A percentile compares a stretch with the other conserved stretches of the same genome.
Evolutionary conservation across 202 grass and related monocot species (phyloP).

Genomic region (Setaria viridis): DNA sequence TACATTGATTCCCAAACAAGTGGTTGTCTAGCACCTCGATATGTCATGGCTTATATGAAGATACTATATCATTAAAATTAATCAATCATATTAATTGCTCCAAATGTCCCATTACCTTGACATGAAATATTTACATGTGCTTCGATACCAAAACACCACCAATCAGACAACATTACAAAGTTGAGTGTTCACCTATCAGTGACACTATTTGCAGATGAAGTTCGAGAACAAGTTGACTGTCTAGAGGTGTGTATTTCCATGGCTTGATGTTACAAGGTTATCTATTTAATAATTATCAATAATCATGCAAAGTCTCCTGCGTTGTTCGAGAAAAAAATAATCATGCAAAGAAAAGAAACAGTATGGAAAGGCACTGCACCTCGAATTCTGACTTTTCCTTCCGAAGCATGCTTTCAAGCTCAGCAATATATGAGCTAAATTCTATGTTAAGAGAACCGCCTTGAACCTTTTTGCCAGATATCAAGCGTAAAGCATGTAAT

Average conservation of each 20-base stretch:
- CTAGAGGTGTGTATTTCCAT: constrained; percentile 23
- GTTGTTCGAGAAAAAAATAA: not conserved
- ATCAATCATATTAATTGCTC: constrained; percentile 6
- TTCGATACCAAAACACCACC: not conserved
- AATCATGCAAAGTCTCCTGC: not conserved
- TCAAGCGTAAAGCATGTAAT: constrained; percentile 50
- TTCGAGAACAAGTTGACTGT: not conserved
- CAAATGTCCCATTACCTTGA: not conserved
- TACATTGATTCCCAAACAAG: constrained; percentile 22
- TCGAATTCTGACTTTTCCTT: constrained; percentile 84
- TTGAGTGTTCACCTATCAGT: not conserved
- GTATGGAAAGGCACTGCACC: constrained; percentile 52
- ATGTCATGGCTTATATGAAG: constrained; percentile 4
- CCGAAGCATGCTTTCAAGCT: constrained; percentile 74
- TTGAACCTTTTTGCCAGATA: constrained; percentile 59
- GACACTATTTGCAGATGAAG: not conserved
- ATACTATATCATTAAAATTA: constrained; percentile 29
- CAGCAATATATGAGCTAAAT: constrained; percentile 58
- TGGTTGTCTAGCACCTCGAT: not conserved
- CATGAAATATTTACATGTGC: constrained; percentile 11
- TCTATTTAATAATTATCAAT: constrained; percentile 29
- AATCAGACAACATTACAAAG: constrained; percentile 1
- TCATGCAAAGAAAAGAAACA: constrained; percentile 30
- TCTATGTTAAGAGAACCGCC: constrained; percentile 49
- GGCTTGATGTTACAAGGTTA: constrained; percentile 29